Evolutionary conservation across 352 stramenopile genomes (phyloP).

Genomic region (Plasmopara halstedii): DNA sequence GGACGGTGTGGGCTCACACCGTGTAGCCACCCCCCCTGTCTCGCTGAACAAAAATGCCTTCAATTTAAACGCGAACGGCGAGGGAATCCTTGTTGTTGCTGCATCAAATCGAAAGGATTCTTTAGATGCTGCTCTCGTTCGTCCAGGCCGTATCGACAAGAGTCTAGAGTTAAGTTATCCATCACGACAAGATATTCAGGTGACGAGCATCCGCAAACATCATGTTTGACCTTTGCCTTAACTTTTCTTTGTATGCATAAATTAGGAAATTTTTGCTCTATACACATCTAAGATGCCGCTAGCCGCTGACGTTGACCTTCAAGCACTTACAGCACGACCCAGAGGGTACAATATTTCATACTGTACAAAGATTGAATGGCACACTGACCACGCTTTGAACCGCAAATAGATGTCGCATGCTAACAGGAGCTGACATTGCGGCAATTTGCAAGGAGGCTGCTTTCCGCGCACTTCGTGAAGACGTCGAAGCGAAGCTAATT

Average conservation of each 20-base stretch:
- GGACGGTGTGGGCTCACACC: conserved; percentile 53
- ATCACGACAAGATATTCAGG: conserved; percentile 36
- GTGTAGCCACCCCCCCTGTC: conserved; percentile 13
- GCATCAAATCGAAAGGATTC: conserved; percentile 66
- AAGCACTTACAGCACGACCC: conserved; percentile 24
- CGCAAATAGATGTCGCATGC: conserved; percentile 17
- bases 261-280: conserved; percentile 54
- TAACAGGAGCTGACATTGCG: conserved; percentile 60
- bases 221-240: conserved; percentile 1
- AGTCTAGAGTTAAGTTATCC: conserved; percentile 50
- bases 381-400: conserved; percentile 2
- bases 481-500: conserved; percentile 34
- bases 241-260: conserved; percentile 2
- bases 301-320: conserved; percentile 43
- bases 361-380: conserved; percentile 1
- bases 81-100: conserved; percentile 59
- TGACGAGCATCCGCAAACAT: neutral
- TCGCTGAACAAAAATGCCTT: conserved; percentile 6
- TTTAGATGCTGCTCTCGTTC: conserved; percentile 64
- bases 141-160: conserved; percentile 77
- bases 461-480: conserved; percentile 62
- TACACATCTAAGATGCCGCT: conserved; percentile 71
- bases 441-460: conserved; percentile 76
- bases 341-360: conserved; percentile 27
- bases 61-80: conserved; percentile 6